phyloP scores from a whole-genome alignment of 2,329 filamentous ascomycete species.

The Cryphonectria radicalis region DNA sequence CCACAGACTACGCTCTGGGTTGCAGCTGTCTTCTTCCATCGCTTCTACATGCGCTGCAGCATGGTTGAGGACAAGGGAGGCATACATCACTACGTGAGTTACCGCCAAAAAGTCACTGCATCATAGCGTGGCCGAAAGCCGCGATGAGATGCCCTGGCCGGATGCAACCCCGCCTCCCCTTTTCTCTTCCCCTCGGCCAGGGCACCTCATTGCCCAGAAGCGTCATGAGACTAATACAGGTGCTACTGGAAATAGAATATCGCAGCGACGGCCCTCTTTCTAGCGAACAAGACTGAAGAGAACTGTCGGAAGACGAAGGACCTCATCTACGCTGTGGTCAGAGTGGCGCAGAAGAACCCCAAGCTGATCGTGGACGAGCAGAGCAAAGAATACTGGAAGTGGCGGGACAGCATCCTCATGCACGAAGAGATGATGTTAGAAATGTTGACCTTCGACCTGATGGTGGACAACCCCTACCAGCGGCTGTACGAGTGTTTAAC shows the following conservation, averaged over 20 bases:
- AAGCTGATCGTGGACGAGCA: constrained; percentile 93
- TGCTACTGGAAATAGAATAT: constrained; percentile 61
- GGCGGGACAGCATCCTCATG: constrained; percentile 90
- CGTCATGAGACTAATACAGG: constrained; percentile 3
- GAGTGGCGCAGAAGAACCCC: constrained; percentile 92
- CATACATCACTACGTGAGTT: constrained; percentile 86
- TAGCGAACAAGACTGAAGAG: constrained; percentile 97
- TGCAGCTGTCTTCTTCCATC: constrained; percentile 91
- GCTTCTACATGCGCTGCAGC: constrained; percentile 90
- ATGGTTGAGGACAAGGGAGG: constrained; percentile 77
- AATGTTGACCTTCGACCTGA: constrained; percentile 89
- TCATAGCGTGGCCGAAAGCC: background rate
- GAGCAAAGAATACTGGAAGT: constrained; percentile 97
- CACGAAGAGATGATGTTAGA: constrained; percentile 94
- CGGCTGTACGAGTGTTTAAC: constrained; percentile 81
- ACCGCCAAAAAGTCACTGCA: background rate
- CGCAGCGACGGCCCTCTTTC: constrained; percentile 86
- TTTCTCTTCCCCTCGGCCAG: background rate
- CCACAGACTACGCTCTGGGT: constrained; percentile 92
- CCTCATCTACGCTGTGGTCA: constrained; percentile 89
- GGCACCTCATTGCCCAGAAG: too few relatives aligned
- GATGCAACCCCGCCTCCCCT: background rate
- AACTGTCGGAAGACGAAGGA: constrained; percentile 96
- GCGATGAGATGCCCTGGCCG: background rate
- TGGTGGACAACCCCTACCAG: constrained; percentile 85